Evolutionary conservation across 805 yeast genomes (phyloP).

Genomic region (Wickerhamiella sergipiensis): DNA sequence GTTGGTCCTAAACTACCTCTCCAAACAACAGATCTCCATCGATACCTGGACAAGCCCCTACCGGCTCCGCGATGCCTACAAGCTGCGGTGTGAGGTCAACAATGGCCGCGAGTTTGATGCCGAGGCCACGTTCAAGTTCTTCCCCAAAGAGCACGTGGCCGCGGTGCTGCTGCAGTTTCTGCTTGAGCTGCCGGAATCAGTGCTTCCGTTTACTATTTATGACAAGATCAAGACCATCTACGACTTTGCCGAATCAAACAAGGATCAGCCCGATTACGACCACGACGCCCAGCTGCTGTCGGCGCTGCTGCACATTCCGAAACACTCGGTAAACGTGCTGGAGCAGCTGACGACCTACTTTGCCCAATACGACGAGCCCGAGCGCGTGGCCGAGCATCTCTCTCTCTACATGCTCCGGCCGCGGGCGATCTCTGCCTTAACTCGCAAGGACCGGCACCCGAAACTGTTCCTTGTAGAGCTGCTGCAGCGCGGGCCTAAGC

Average conservation of each 20-base stretch:
- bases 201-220: constrained; percentile 47
- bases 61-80: constrained; percentile 43
- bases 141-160: constrained; percentile 39
- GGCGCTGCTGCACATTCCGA: constrained; percentile 17
- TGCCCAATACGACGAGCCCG: constrained; percentile 1
- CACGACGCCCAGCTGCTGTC: constrained; percentile 9
- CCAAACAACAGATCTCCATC: constrained; percentile 3
- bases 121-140: constrained; percentile 24
- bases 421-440: constrained; percentile 19
- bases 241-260: constrained; percentile 11
- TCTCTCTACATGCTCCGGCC: constrained; percentile 22
- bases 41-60: constrained; percentile 43
- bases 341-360: constrained; percentile 13
- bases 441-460: constrained; percentile 22
- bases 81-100: constrained; percentile 34
- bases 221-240: constrained; percentile 48
- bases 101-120: constrained; percentile 22
- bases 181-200: constrained; percentile 62
- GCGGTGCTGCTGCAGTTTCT: constrained; percentile 51
- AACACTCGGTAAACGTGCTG: constrained; percentile 12
- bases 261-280: not conserved
- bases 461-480: constrained; percentile 16
- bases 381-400: constrained; percentile 11
- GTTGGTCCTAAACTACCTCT: constrained; percentile 40
- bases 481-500: constrained; percentile 11